Percentiles rank a stretch among this genome's conserved stretches.
phyloP scores from a whole-genome alignment of 2,329 filamentous ascomycete species.

The Fusarium incarnatum region DNA sequence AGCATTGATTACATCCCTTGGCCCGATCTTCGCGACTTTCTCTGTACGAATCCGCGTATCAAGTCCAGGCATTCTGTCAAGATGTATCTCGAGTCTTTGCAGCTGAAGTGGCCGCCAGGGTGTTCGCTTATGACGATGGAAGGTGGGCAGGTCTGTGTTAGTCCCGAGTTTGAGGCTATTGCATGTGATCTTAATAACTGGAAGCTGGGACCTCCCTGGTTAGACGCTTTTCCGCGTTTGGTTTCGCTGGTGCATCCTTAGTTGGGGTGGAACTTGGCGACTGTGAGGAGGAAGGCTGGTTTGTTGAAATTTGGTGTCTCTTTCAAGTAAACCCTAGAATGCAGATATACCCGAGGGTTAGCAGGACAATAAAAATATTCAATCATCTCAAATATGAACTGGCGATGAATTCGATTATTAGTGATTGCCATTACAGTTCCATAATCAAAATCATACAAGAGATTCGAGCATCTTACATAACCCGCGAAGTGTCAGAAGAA shows the following conservation, averaged over 20 bases:
- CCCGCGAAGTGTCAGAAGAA: no score
- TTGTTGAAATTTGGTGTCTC: not conserved
- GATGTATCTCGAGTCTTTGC: conserved; percentile 40
- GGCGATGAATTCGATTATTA: not conserved
- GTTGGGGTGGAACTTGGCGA: not conserved
- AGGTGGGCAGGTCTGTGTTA: conserved; percentile 26
- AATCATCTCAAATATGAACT: not conserved
- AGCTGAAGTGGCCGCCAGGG: conserved; percentile 38
- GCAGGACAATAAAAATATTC: not conserved
- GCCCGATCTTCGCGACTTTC: conserved; percentile 41
- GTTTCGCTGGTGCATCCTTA: conserved; percentile 32
- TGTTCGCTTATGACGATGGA: conserved; percentile 30
- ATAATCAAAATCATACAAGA: not conserved
- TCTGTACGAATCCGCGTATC: conserved; percentile 36
- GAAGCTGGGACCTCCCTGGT: conserved; percentile 38
- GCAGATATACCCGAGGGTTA: not conserved
- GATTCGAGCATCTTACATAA: no score
- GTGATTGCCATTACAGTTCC: not conserved
- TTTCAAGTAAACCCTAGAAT: not conserved
- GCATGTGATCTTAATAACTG: conserved; percentile 43
- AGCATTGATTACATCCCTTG: conserved; percentile 45
- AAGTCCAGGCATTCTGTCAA: conserved; percentile 41
- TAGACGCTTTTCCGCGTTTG: conserved; percentile 41
- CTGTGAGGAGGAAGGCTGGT: not conserved
- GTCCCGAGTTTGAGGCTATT: conserved; percentile 41